A percentile compares a stretch with the other conserved stretches of the same genome.
Evolutionary conservation across 2,329 filamentous ascomycete genomes (phyloP).

Genomic region (Torrubiella hemipterigena): DNA sequence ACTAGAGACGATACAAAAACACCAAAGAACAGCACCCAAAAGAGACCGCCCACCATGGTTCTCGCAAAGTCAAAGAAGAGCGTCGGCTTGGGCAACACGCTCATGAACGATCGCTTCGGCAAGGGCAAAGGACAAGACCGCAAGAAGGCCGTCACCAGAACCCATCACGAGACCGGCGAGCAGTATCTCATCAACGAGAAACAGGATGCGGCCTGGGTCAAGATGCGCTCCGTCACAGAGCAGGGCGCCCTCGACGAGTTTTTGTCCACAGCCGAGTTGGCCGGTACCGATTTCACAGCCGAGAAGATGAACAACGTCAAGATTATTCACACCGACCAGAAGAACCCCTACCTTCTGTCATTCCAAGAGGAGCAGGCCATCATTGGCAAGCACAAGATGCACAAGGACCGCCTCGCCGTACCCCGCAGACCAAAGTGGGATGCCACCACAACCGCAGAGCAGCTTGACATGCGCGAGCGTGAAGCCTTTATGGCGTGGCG

Average conservation of each 20-base stretch:
- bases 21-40: not conserved
- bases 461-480: conserved; percentile 70
- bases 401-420: conserved; percentile 71
- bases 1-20: too few species aligned
- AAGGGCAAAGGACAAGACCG: conserved; percentile 80
- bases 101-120: conserved; percentile 98
- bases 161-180: conserved; percentile 70
- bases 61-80: conserved; percentile 86
- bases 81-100: conserved; percentile 87
- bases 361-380: conserved; percentile 70
- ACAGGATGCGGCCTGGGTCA: conserved; percentile 91
- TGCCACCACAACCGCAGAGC: conserved; percentile 65
- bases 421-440: conserved; percentile 87
- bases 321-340: conserved; percentile 93
- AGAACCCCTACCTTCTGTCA: conserved; percentile 86
- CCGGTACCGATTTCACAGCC: conserved; percentile 96
- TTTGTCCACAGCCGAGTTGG: conserved; percentile 85
- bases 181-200: conserved; percentile 86
- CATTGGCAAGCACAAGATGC: conserved; percentile 70
- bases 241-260: conserved; percentile 96
- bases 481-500: conserved; percentile 80
- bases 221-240: conserved; percentile 98
- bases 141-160: conserved; percentile 58
- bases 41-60: conserved; percentile 32
- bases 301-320: conserved; percentile 99